Conservation (phyloP, 257 asterid genomes). For the Penstemon newberryi region DNA sequence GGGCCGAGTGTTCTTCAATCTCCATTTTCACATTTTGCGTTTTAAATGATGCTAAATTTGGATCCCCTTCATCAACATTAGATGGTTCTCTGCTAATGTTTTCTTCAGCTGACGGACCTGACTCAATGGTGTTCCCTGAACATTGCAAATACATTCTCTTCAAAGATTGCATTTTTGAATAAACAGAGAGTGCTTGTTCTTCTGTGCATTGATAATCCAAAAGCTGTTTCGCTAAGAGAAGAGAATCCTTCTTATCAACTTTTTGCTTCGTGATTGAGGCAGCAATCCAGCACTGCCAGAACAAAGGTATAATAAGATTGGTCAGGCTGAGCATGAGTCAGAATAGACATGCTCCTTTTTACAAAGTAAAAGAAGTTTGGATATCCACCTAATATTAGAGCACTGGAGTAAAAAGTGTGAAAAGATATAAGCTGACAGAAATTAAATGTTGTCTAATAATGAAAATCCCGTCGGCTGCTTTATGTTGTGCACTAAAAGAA, state of each 20-base stretch:
- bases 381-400: not conserved
- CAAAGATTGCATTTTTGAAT: conserved; percentile 48
- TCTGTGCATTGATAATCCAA: conserved; percentile 62
- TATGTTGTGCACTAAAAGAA: not conserved
- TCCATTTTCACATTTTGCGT: conserved; percentile 26
- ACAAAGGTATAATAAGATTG: conserved; percentile 28
- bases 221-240: conserved; percentile 44
- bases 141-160: conserved; percentile 45
- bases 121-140: conserved; percentile 19
- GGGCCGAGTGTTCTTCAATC: conserved; percentile 25
- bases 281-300: conserved; percentile 65
- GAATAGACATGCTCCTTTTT: conserved; percentile 8
- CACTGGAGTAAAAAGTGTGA: not conserved
- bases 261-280: conserved; percentile 53
- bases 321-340: conserved; percentile 22
- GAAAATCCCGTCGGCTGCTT: not conserved
- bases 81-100: conserved; percentile 24
- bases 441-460: not conserved
- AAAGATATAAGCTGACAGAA: conserved; percentile 8
- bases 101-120: conserved; percentile 27
- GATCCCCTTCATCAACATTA: conserved; percentile 23
- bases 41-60: conserved; percentile 22
- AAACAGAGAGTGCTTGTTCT: conserved; percentile 50
- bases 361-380: conserved; percentile 16
- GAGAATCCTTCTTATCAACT: conserved; percentile 48